Evolutionary conservation across 768 basidiomycete species (phyloP), one percentile per base, ranked within the genome.

Genomic region (Leccinum rimulosum): DNA sequence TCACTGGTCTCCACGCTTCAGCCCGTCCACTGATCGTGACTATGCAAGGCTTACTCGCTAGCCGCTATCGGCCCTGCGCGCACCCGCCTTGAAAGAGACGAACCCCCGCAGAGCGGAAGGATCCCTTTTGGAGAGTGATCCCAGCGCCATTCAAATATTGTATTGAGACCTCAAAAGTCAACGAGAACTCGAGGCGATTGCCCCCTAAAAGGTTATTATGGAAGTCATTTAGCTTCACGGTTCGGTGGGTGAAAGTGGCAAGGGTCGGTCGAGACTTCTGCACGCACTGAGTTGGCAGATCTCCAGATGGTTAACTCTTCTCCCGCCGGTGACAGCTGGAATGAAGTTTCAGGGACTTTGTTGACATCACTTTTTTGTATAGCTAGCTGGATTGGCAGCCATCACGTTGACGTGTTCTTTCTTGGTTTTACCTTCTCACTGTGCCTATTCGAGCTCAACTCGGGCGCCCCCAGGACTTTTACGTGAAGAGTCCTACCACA

Each of bases 171-270:
- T 57, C 54, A n/a, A 28, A 56, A 60, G 50, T 53, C 59, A 45
- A 36, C 56, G 31, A 54, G 56, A 66, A 59, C 59, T 56, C 59
- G 50, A 66, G 58, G 67, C 63, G 57, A 55, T 45, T 57, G 35
- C 53, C 40, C 66, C 64, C 53, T 60, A 53, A 52, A 56, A 27
- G 28, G 54, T 63, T 65, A 71, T 63, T 69, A 70, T 69, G 69
- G 70, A 70, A 71, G 68, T 53, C 25, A 55, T 52, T 58, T 47
- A 57, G 33, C 52, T 50, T 48, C 55, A 11, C 27, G 35, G 50
- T 33, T 54, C 31, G 57, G 51, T 55, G 33, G 56, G 66, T 62
- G 59, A 66, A 61, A 33, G 57, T 56, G 52, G 47, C 48, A 67
- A 62, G 57, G 47, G 60, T 63, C 30, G 27, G 55, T 55, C 43